These are phyloP conservation scores for Seiridium cupressi DNA, from an alignment of 2,329 filamentous ascomycete species.

Conservation along the genomic window DNA sequence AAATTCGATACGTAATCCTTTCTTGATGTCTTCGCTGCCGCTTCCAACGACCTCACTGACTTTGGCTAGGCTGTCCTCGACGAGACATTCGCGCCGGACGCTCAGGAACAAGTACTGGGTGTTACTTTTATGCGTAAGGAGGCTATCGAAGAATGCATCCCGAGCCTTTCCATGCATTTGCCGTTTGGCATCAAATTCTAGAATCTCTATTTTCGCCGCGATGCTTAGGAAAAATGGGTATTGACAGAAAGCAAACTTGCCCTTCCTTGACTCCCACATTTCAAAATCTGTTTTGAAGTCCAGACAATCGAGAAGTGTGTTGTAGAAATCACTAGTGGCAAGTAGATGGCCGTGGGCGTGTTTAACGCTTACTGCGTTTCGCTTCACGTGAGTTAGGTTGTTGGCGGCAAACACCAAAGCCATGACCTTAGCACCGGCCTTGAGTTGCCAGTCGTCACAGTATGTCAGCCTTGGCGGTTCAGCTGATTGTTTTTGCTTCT, in stretches of 20 bases:
- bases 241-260: conserved; percentile 84
- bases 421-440: conserved; percentile 76
- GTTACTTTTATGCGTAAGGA: conserved; percentile 70
- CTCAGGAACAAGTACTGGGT: conserved; percentile 77
- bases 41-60: conserved; percentile 84
- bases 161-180: conserved; percentile 89
- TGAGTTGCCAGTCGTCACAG: conserved; percentile 86
- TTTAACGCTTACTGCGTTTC: conserved; percentile 31
- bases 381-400: conserved; percentile 45
- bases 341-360: conserved; percentile 63
- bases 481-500: conserved; percentile 53
- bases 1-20: conserved; percentile 82
- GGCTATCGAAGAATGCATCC: conserved; percentile 88
- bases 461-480: conserved; percentile 58
- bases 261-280: conserved; percentile 73
- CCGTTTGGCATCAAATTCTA: conserved; percentile 82
- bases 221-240: conserved; percentile 91
- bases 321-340: conserved; percentile 84
- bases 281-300: conserved; percentile 86
- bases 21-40: conserved; percentile 83
- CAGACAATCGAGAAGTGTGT: conserved; percentile 80
- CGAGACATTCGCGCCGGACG: conserved; percentile 79
- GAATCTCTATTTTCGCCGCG: conserved; percentile 85
- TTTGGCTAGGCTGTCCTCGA: conserved; percentile 81
- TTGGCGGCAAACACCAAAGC: conserved; percentile 82